Conservation (phyloP, 805 yeast species). For the Maudiozyma turicensis region DNA sequence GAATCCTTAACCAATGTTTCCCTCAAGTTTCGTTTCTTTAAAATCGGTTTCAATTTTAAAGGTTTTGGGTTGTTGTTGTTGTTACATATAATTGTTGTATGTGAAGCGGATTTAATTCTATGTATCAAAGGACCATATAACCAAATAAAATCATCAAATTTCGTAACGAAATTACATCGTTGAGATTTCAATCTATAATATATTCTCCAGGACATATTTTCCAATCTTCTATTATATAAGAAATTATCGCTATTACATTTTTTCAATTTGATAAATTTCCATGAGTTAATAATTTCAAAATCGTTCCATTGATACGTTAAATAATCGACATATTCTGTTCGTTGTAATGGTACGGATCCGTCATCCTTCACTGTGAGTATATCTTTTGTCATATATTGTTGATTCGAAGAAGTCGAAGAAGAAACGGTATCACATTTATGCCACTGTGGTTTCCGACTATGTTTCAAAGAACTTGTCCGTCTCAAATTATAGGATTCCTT, state of each 20-base stretch:
- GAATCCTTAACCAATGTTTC: slow-evolving; percentile 41
- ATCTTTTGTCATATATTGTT: slow-evolving; percentile 3
- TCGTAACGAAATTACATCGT: neutral
- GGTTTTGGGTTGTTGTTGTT: neutral
- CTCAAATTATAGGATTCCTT: slow-evolving; percentile 61
- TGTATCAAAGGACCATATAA: slow-evolving; percentile 67
- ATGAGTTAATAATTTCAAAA: slow-evolving; percentile 65
- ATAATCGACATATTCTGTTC: slow-evolving; percentile 58
- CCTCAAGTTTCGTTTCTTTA: slow-evolving; percentile 70
- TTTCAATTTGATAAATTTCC: slow-evolving; percentile 79
- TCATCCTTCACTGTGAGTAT: neutral
- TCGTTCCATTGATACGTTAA: slow-evolving; percentile 90
- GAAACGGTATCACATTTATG: neutral
- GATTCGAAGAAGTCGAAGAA: neutral
- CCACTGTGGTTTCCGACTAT: neutral
- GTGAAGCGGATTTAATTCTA: neutral
- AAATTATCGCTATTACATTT: neutral
- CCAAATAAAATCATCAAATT: slow-evolving; percentile 76
- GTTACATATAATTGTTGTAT: neutral
- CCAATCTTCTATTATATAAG: slow-evolving; percentile 59
- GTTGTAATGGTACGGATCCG: neutral
- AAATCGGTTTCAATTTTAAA: slow-evolving; percentile 46
- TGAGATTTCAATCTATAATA: slow-evolving; percentile 19
- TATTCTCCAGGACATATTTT: slow-evolving; percentile 89
- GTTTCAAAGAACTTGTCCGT: slow-evolving; percentile 52